Percentiles rank a stretch among this genome's conserved stretches.
These are phyloP conservation scores for Fusarium graminum DNA, from an alignment of 2,329 filamentous ascomycete genomes.

Conservation along the genomic window DNA sequence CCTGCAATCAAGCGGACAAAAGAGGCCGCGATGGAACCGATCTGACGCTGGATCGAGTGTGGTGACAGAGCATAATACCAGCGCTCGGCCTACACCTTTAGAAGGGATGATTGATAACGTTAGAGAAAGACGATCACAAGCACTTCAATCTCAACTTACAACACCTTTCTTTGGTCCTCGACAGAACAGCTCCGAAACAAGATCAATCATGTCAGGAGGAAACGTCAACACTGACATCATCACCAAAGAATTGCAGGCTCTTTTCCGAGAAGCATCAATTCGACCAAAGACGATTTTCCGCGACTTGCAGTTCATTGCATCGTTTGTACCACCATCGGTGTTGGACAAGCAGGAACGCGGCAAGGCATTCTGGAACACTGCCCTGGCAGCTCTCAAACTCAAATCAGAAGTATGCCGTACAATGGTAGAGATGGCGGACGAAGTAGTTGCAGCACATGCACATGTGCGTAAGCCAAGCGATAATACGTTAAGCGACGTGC, in stretches of 20 bases:
- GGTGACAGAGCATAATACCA: conserved; percentile 51
- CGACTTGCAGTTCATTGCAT: conserved; percentile 80
- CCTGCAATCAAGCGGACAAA: conserved; percentile 58
- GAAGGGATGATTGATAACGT: conserved; percentile 78
- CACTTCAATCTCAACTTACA: conserved; percentile 51
- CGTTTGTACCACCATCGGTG: conserved; percentile 71
- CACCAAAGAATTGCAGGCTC: conserved; percentile 73
- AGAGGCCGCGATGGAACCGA: conserved; percentile 54
- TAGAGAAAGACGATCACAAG: conserved; percentile 74
- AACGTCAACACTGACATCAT: conserved; percentile 73
- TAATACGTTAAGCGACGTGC: conserved; percentile 47
- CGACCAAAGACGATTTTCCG: conserved; percentile 86
- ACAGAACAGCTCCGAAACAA: conserved; percentile 62
- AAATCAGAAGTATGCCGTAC: conserved; percentile 90
- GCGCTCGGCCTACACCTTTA: conserved; percentile 61
- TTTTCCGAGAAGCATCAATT: conserved; percentile 76
- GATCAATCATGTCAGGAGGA: conserved; percentile 63
- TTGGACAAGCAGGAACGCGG: conserved; percentile 73
- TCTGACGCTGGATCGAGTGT: conserved; percentile 55
- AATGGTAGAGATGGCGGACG: conserved; percentile 74
- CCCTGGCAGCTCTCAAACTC: conserved; percentile 85
- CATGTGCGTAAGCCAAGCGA: conserved; percentile 67
- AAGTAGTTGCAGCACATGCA: conserved; percentile 71
- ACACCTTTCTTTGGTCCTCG: conserved; percentile 53
- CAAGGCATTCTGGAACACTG: conserved; percentile 92